phyloP scores from a whole-genome alignment of 495 filamentous ascomycete species.

The Podospora sp. region DNA sequence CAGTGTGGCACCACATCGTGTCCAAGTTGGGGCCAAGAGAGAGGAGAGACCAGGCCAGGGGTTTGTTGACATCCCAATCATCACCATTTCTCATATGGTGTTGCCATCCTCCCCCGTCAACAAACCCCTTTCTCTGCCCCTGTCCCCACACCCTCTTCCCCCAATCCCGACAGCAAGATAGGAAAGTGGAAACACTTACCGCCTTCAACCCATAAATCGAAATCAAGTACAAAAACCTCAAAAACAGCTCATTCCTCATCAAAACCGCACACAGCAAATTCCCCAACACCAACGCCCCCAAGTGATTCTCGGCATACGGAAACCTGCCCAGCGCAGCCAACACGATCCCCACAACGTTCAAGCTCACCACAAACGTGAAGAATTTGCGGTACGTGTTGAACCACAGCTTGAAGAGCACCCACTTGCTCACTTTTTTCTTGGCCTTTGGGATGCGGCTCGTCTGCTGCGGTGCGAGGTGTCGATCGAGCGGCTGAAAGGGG shows the following conservation, averaged over 20 bases:
- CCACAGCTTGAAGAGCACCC: constrained; percentile 47
- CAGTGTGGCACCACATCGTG: not conserved
- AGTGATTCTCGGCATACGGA: constrained; percentile 45
- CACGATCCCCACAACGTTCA: constrained; percentile 46
- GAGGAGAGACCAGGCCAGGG: not conserved
- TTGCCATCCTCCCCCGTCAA: not conserved
- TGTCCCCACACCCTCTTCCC: not conserved
- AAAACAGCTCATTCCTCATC: constrained; percentile 48
- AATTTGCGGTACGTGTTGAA: constrained; percentile 53
- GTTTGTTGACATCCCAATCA: not conserved
- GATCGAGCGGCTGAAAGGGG: constrained; percentile 19
- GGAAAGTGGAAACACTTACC: constrained; percentile 19
- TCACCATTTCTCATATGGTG: not conserved
- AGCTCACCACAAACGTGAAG: constrained; percentile 44
- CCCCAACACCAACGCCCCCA: constrained; percentile 47
- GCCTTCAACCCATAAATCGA: constrained; percentile 45
- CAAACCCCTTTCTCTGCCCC: not conserved
- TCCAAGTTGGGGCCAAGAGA: not conserved
- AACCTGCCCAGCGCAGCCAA: constrained; percentile 41
- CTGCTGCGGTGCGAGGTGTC: constrained; percentile 10
- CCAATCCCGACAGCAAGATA: not conserved
- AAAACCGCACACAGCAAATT: constrained; percentile 48
- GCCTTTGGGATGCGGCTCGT: constrained; percentile 9
- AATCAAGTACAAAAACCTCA: constrained; percentile 44
- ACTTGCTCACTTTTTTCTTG: constrained; percentile 38